Base-by-base conservation (phyloP, 768 basidiomycete genomes). In the Omphalotus guepiniiformis region DNA sequence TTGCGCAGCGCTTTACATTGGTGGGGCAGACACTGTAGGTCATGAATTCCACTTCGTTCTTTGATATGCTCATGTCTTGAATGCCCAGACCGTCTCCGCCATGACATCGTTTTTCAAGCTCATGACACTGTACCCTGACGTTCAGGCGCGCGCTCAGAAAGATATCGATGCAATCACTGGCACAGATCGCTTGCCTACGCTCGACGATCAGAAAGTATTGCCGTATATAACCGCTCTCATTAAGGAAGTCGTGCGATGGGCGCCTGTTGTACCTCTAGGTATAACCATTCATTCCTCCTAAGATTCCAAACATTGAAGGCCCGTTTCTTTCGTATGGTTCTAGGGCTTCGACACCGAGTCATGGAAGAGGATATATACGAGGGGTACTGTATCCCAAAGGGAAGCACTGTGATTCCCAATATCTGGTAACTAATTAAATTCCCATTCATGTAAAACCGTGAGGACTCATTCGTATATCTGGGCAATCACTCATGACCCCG, bases 171-270 rank as follows among this genome's bases (percentile, higher is more conserved):
- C 47, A 23, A 40, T 29, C 49, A 48, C 23, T 48, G 22, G 30
- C 27, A 8, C 9, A 9, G 13, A 39, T 39, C 8, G 18, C 11
- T 39, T 29, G 5, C 46, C 45, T 12, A 38, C 35, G 6, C 39
- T 35, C 28, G 49, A 38, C 22, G 48, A 53, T 39, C 42, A 40
- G 9, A 8, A 27, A 7, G 29, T 13, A 19, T 43, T 60, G 28
- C 53, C 58, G 5, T 57, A 59, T 35, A 30, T 55, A 15, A 18
- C 52, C 19, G 49, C 52, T 3, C 21, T 48, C n/a, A 43, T 58
- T 25, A 46, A 49, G 19, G 44, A 53, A 26, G 49, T 45, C 11
- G 13, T 56, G 8, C 42, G 58, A 3, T 53, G 52, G 52, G 13
- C 7, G 12, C 44, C 49, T 9, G 19, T 39, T 22, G 49, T 22